Conservation (phyloP, 2,329 filamentous ascomycete genomes). For the Colletotrichum brevisporum region DNA sequence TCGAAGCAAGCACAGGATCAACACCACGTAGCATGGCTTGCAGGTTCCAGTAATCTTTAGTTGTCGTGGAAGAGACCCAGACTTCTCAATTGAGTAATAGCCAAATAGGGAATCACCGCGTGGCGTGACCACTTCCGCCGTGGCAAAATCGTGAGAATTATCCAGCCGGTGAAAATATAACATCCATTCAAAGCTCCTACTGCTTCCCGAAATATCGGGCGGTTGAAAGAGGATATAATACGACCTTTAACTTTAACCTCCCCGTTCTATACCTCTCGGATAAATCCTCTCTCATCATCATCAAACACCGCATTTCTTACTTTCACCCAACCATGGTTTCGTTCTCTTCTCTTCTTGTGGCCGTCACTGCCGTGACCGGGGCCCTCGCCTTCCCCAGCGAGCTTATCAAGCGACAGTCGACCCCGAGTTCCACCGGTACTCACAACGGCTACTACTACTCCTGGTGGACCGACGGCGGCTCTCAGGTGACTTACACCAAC, state of each 20-base stretch:
- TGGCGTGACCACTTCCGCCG: too few relatives aligned
- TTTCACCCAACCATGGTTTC: conserved; percentile 19
- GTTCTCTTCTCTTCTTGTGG: conserved; percentile 17
- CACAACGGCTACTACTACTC: conserved; percentile 63
- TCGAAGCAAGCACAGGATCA: too few relatives aligned
- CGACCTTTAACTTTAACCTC: background rate
- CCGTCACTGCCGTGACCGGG: background rate
- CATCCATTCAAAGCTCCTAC: too few relatives aligned
- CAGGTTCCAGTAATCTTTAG: too few relatives aligned
- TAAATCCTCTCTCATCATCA: background rate
- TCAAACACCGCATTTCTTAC: background rate
- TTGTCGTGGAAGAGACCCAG: too few relatives aligned
- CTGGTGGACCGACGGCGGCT: conserved; percentile 63
- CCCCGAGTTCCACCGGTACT: conserved; percentile 53
- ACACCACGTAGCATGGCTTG: too few relatives aligned
- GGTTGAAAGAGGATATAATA: background rate
- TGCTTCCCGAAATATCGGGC: too few relatives aligned
- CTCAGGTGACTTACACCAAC: conserved; percentile 59
- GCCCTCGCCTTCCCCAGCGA: conserved; percentile 20
- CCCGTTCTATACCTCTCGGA: background rate
- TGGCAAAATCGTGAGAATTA: too few relatives aligned
- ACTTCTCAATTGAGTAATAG: background rate
- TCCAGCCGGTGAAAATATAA: too few relatives aligned
- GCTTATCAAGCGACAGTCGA: conserved; percentile 41
- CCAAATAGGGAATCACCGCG: too few relatives aligned